phyloP scores from a whole-genome alignment of 257 asterid genomes.

The Plectranthus barbatus region DNA sequence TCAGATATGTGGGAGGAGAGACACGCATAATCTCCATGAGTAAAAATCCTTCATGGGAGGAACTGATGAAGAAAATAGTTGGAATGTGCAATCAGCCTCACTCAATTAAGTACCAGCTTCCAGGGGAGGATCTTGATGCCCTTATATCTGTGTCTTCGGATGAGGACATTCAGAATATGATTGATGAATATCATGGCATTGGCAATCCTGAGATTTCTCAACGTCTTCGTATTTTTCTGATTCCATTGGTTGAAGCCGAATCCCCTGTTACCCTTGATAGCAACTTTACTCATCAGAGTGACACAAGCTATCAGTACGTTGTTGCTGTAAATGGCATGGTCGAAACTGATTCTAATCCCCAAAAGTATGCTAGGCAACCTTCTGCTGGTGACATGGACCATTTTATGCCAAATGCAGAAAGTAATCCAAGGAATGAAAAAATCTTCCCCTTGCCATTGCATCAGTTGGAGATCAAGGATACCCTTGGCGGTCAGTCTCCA shows the following conservation, averaged over 20 bases:
- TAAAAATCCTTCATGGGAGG: slow-evolving; percentile 41
- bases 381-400: slow-evolving; percentile 23
- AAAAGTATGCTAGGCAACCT: slow-evolving; percentile 22
- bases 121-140: slow-evolving; percentile 76
- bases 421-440: slow-evolving; percentile 23
- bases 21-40: slow-evolving; percentile 46
- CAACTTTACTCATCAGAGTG: slow-evolving; percentile 28
- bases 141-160: slow-evolving; percentile 67
- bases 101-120: slow-evolving; percentile 63
- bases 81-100: slow-evolving; percentile 50
- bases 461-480: slow-evolving; percentile 28
- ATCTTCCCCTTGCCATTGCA: slow-evolving; percentile 21
- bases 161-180: slow-evolving; percentile 67
- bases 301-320: slow-evolving; percentile 49
- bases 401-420: slow-evolving; percentile 27
- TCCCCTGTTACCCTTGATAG: slow-evolving; percentile 24
- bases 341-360: slow-evolving; percentile 32
- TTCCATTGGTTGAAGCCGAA: slow-evolving; percentile 51
- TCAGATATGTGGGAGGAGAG: slow-evolving; percentile 63
- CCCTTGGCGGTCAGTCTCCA: slow-evolving; percentile 27
- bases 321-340: slow-evolving; percentile 55
- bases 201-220: slow-evolving; percentile 54
- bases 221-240: slow-evolving; percentile 60
- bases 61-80: slow-evolving; percentile 40
- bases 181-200: slow-evolving; percentile 56